Evolutionary conservation across 1,284 basidiomycete species (phyloP), one percentile per base, ranked within the genome.

Genomic region (Puccinia triticina): DNA sequence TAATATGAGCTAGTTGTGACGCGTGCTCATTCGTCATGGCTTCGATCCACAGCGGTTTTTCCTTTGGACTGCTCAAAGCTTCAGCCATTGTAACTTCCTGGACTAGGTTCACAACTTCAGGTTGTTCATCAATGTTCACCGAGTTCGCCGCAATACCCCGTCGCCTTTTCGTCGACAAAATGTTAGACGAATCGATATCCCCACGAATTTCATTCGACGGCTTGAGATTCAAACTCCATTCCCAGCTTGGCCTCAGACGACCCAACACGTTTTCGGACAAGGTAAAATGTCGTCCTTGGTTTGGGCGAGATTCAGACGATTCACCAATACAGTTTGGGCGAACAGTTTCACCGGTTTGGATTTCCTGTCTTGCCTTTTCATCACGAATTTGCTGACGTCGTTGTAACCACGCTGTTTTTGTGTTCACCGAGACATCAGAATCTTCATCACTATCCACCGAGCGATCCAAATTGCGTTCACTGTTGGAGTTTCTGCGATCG

Each of bases 21-120:
- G 46, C 43, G 23, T 67, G 66, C 26, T 78, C 34, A 14, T 48
- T n/a, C 11, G 48, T n/a, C 77, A 79, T 79, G 0, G 77, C 77
- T n/a, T 71, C 37, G 1, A n/a, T 8, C 77, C 77, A 79, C 21
- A 46, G 12, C 10, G 37, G 37, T 69, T 43, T 48, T 29, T 69
- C 66, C 18, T 16, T 29, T 18, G 14, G 23, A 40, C 23, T 67
- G n/a, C 7, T n/a, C 46, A 69, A 12, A 8, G 66, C 66, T 1
- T 69, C 66, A 1, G n/a, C 18, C 66, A 69, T n/a, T 7, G 66
- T 46, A 1, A 69, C 37, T 7, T n/a, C n/a, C 16, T 69, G 18
- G 10, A 48, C 37, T 1, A 69, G 16, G 23, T 46, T 69, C 0
- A 69, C 29, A 61, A 61, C 32, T 4, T 34, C 59, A 5, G 59